These are phyloP conservation scores for Anastatica hierochuntica DNA, from an alignment of 345 rosid species.

Conservation along the genomic window DNA sequence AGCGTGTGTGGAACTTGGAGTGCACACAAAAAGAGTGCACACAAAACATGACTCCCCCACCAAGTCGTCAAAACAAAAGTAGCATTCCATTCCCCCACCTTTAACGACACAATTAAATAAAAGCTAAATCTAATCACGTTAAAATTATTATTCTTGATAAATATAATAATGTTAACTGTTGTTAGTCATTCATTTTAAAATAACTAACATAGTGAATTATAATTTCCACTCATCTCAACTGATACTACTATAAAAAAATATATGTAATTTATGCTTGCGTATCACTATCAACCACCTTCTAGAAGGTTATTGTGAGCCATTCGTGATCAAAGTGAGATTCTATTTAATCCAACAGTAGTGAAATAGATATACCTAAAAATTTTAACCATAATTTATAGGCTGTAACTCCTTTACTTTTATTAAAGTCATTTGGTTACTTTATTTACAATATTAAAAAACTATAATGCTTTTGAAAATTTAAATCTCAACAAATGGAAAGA, in stretches of 20 bases:
- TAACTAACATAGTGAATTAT: not conserved
- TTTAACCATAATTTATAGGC: not conserved
- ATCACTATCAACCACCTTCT: too few relatives aligned
- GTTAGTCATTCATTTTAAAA: not conserved
- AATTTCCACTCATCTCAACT: not conserved
- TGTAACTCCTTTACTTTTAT: too few relatives aligned
- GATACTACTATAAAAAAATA: too few relatives aligned
- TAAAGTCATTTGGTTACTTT: too few relatives aligned
- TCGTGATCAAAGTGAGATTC: not conserved
- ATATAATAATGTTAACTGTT: not conserved
- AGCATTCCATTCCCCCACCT: slow-evolving; percentile 8
- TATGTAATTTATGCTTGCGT: too few relatives aligned
- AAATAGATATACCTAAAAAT: not conserved
- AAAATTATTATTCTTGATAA: too few relatives aligned
- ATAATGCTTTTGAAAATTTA: too few relatives aligned
- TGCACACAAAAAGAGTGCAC: too few relatives aligned
- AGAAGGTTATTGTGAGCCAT: too few relatives aligned
- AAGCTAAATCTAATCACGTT: too few relatives aligned
- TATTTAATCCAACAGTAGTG: not conserved
- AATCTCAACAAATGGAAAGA: too few relatives aligned
- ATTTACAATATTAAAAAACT: too few relatives aligned
- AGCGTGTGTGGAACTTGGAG: slow-evolving; percentile 16
- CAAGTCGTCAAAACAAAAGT: slow-evolving; percentile 1
- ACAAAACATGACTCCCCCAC: slow-evolving; percentile 19
- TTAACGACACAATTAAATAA: slow-evolving; percentile 8